These are phyloP conservation scores for Lachnellula hyalina DNA, from an alignment of 2,329 filamentous ascomycete species.

Conservation along the genomic window DNA sequence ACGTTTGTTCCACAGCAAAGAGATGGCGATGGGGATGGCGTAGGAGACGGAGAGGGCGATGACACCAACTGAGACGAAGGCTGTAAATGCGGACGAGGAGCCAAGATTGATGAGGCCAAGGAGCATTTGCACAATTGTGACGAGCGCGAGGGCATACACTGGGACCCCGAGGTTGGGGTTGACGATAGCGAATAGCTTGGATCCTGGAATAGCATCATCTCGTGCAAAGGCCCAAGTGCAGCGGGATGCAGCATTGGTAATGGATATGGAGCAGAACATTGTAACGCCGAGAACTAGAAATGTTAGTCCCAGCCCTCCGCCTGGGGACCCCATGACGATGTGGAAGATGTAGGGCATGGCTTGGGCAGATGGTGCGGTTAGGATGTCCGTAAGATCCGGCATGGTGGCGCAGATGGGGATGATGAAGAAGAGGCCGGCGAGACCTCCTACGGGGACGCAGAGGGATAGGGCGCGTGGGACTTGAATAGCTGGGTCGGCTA, in stretches of 20 bases:
- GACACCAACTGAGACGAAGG: conserved; percentile 65
- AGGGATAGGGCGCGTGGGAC: conserved; percentile 43
- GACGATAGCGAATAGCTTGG: conserved; percentile 54
- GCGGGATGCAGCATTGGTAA: conserved; percentile 48
- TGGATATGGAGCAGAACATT: conserved; percentile 48
- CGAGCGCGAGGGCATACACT: conserved; percentile 59
- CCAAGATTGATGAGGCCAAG: conserved; percentile 68
- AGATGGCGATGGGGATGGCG: conserved; percentile 67
- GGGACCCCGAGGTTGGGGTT: conserved; percentile 58
- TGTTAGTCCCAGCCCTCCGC: conserved; percentile 42
- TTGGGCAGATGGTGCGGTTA: conserved; percentile 41
- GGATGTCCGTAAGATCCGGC: conserved; percentile 41
- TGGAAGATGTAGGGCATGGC: conserved; percentile 47
- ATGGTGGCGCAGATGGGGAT: conserved; percentile 46
- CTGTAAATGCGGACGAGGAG: conserved; percentile 63
- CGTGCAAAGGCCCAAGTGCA: conserved; percentile 65
- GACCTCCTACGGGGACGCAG: conserved; percentile 43
- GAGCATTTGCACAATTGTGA: conserved; percentile 54
- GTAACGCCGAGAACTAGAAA: conserved; percentile 45
- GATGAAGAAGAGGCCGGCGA: conserved; percentile 47
- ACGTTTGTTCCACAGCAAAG: conserved; percentile 58
- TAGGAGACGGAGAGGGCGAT: conserved; percentile 69
- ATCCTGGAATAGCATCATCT: conserved; percentile 62
- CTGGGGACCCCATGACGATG: conserved; percentile 43
- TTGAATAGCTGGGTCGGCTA: conserved; percentile 44